A percentile compares a stretch with the other conserved stretches of the same genome.
Evolutionary conservation across 495 filamentous ascomycete genomes (phyloP).

Genomic region (Xylaria scruposa): DNA sequence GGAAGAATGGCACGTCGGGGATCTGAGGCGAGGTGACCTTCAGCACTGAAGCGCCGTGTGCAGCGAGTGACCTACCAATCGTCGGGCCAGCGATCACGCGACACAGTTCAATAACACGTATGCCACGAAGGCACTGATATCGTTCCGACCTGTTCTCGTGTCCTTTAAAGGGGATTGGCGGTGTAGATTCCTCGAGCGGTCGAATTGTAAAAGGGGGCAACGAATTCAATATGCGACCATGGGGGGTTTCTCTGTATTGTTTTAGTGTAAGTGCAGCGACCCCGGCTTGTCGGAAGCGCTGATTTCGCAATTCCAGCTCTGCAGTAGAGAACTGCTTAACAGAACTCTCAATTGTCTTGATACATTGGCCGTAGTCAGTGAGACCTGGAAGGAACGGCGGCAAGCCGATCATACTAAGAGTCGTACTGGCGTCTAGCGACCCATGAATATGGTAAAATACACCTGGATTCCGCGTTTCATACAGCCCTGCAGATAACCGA

Average conservation of each 20-base stretch:
- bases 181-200: slow-evolving; percentile 52
- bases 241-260: slow-evolving; percentile 66
- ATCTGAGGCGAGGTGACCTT: slow-evolving; percentile 73
- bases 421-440: slow-evolving; percentile 72
- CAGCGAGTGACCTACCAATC: slow-evolving; percentile 68
- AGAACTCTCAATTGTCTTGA: slow-evolving; percentile 69
- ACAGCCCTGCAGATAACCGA: slow-evolving; percentile 76
- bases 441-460: slow-evolving; percentile 82
- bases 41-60: slow-evolving; percentile 72
- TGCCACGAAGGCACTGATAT: slow-evolving; percentile 57
- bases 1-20: slow-evolving; percentile 80
- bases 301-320: slow-evolving; percentile 71
- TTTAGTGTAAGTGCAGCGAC: slow-evolving; percentile 69
- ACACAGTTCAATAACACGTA: slow-evolving; percentile 72
- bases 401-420: slow-evolving; percentile 74
- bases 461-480: slow-evolving; percentile 67
- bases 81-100: slow-evolving; percentile 69
- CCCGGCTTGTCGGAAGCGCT: slow-evolving; percentile 67
- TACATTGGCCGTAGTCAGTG: slow-evolving; percentile 69
- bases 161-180: slow-evolving; percentile 61
- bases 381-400: slow-evolving; percentile 66
- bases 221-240: slow-evolving; percentile 55
- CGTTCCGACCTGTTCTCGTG: slow-evolving; percentile 51
- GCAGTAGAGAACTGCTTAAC: slow-evolving; percentile 66
- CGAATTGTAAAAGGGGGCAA: slow-evolving; percentile 61